Conservation (phyloP, 768 basidiomycete species). For the Suillus subaureus region DNA sequence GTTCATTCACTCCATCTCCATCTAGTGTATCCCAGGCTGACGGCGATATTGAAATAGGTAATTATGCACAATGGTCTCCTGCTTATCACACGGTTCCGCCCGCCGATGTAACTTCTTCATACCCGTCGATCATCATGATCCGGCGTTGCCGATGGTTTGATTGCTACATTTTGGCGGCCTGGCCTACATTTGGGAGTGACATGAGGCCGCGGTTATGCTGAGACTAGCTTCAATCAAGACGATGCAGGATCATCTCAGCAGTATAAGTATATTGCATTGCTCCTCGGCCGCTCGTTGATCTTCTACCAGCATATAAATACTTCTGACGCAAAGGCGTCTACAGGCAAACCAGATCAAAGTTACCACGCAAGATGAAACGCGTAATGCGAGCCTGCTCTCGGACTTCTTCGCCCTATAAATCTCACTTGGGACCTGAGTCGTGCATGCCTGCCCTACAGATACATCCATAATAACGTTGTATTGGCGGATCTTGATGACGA, state of each 20-base stretch:
- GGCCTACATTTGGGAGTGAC: neutral
- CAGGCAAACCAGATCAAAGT: neutral
- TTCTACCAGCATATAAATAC: neutral
- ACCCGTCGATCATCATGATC: constrained; percentile 2
- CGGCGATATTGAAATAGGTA: constrained; percentile 7
- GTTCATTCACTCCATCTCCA: neutral
- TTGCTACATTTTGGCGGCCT: neutral
- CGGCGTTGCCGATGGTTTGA: neutral
- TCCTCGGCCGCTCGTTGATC: neutral
- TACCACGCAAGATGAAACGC: no score
- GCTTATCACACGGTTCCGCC: constrained; percentile 2
- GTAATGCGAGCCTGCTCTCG: neutral
- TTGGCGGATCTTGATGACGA: neutral
- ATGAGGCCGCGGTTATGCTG: neutral
- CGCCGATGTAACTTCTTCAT: neutral
- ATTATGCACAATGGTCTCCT: neutral
- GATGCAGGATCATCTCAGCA: constrained; percentile 1
- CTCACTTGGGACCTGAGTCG: neutral
- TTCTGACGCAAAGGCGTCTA: neutral
- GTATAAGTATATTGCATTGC: neutral
- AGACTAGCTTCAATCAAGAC: neutral
- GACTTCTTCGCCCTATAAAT: neutral
- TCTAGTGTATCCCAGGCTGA: neutral
- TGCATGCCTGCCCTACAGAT: neutral
- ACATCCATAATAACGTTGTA: neutral